Base-by-base conservation (phyloP, 2,329 filamentous ascomycete species). In the Tolypocladium pustulatum region DNA sequence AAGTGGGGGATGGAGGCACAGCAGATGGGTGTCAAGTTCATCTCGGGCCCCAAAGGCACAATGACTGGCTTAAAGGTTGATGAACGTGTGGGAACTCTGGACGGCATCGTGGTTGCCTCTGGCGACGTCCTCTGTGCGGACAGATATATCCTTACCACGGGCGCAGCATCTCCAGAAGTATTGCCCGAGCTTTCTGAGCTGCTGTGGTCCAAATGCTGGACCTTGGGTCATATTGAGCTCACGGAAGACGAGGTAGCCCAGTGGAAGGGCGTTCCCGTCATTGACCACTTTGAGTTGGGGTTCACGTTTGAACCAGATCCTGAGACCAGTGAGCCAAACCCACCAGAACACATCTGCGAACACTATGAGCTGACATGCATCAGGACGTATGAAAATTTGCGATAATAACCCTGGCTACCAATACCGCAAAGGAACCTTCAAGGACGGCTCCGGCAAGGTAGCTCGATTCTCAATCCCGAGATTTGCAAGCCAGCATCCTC, bases 241-340 rank as follows among this genome's bases (percentile, higher is more conserved):
- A 49, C 43, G 13, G 43, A 49, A 25, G 43, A 49, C 3, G 43
- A 49, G 43, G 25, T 30, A 8, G 43, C 43, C 13, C 43, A 27
- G 43, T 49, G 43, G 43, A 49, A 17, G 6, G 43, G 43, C 4
- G 13, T 49, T 8, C 43, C 43, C 22, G 43, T 49, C 43, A 49
- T 49, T 8, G 43, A 49, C 25, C 43, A 49, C 25, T 49, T 49
- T 49, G 43, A 49, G 43, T 30, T 49, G 43, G 43, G 43, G 2
- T 49, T 49, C 43, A 49, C 43, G 6, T 49, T 49, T 17, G 43
- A 49, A 15, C 9, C 60, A 65, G 8, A 66, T 66, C 58, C 65
- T 7, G 43, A 49, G 25, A 49, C 4, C 25, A 49, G 43, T 49
- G 13, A 49, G 25, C 9, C 22, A 15, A 7, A 1, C 13, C 43